These are phyloP conservation scores for Fusarium vanettenii DNA, from an alignment of 2,329 filamentous ascomycete genomes.

Conservation along the genomic window DNA sequence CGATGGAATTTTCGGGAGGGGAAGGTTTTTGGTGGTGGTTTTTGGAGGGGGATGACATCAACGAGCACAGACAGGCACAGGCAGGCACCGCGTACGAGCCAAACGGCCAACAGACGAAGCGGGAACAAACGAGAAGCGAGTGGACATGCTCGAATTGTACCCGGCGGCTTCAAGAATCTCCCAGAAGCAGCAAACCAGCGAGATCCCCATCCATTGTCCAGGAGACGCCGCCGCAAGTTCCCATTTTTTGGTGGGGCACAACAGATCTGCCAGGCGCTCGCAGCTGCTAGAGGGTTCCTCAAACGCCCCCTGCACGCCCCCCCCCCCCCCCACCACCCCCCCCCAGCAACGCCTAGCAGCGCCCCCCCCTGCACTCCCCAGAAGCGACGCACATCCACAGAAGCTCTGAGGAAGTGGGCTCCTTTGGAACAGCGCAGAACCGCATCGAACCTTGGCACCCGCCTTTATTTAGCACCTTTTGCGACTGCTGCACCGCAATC, in stretches of 20 bases:
- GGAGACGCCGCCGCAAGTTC: conserved; percentile 17
- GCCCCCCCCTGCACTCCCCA: conserved; percentile 34
- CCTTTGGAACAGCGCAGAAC: conserved; percentile 58
- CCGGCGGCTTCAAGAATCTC: conserved; percentile 16
- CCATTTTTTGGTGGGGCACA: conserved; percentile 33
- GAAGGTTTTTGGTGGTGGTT: conserved; percentile 30
- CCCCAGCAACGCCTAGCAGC: no score
- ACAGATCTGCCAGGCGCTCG: conserved; percentile 38
- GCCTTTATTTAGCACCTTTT: conserved; percentile 54
- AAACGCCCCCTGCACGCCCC: conserved; percentile 39
- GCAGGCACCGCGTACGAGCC: not conserved
- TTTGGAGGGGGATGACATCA: conserved; percentile 46
- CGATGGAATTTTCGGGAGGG: conserved; percentile 47
- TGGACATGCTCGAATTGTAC: not conserved
- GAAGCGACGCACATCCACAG: conserved; percentile 32
- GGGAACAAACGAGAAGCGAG: conserved; percentile 20
- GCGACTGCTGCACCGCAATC: conserved; percentile 31
- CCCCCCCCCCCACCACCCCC: no score
- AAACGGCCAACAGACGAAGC: conserved; percentile 18
- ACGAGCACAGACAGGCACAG: conserved; percentile 18
- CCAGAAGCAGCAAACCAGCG: conserved; percentile 19
- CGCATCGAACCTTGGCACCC: conserved; percentile 55
- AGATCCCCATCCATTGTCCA: conserved; percentile 26
- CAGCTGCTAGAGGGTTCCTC: conserved; percentile 50
- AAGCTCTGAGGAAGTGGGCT: conserved; percentile 51